A percentile compares a stretch with the other conserved stretches of the same genome.
Conservation (phyloP, 805 yeast genomes). For the Monosporozyma siamensis region DNA sequence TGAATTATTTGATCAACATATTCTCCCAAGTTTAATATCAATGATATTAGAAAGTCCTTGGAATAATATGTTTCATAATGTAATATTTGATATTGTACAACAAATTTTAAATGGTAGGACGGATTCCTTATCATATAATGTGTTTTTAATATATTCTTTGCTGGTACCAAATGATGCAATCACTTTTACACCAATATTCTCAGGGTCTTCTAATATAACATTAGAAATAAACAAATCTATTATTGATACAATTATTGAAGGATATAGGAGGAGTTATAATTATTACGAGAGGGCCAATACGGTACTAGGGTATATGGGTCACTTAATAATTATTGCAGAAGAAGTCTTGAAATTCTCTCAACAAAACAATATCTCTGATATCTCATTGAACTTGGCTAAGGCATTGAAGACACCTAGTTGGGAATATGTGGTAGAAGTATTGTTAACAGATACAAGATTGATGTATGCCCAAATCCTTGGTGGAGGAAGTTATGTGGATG, state of each 20-base stretch:
- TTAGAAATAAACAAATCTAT: constrained; percentile 51
- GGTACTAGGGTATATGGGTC: constrained; percentile 95
- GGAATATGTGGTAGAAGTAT: constrained; percentile 23
- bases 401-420: constrained; percentile 19
- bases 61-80: constrained; percentile 96
- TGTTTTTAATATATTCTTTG: constrained; percentile 44
- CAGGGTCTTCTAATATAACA: not conserved
- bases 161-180: constrained; percentile 19
- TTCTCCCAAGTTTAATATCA: constrained; percentile 55
- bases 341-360: constrained; percentile 80
- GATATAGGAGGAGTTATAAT: constrained; percentile 50
- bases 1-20: constrained; percentile 63
- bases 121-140: constrained; percentile 71
- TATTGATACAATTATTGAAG: constrained; percentile 49
- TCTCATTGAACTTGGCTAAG: constrained; percentile 25
- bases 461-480: constrained; percentile 32
- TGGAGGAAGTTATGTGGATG: constrained; percentile 28
- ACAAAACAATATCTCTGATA: constrained; percentile 31
- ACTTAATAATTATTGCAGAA: constrained; percentile 83
- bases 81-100: constrained; percentile 91
- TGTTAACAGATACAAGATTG: constrained; percentile 26
- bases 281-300: constrained; percentile 52
- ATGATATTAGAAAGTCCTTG: constrained; percentile 84
- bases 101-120: constrained; percentile 84
- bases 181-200: constrained; percentile 7